Evolutionary conservation across 75 land plant genomes (phyloP), one percentile per base, ranked within the genome.

Genomic region (Cryptomeria japonica): DNA sequence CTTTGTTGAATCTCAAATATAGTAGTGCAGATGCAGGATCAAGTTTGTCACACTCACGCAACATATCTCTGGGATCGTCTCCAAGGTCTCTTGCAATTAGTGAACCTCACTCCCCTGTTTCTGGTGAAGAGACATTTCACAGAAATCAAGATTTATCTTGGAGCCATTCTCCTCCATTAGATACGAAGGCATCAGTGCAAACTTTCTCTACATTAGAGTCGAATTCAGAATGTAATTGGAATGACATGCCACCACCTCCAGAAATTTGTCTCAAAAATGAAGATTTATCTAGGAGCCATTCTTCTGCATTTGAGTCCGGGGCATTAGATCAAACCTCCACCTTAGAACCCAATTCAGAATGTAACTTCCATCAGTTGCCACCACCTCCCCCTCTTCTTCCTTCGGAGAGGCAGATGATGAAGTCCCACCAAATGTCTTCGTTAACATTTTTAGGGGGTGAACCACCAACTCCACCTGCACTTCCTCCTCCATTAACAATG

Each of bases 351-450:
- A 34, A 34, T 75, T 75, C 77, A 34, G 77, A 75, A 44, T 42
- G 49, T 44, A 82, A 44, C 37, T 19, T 25, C 28, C 32, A 82
- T 7, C 31, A 53, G 61, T 25, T 86, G 19, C 94, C 93, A n/a
- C 76, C 84, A 47, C 61, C 86, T 39, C 95, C 95, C 39, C 94
- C 96, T 58, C 91, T 90, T 16, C 96, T 94, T 73, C 94, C 96
- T 42, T 5, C 78, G 31, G 93, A 92, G 64, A 93, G 94, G 95
- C 80, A 89, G 68, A 78, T 61, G 34, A 82, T 55, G n/a, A 93
- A 90, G 80, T 18, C 92, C 19, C 38, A 42, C 25, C 49, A 82
- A n/a, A 46, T 44, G 32, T n/a, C 47, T 46, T 82, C 84, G 1
- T 82, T 82, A 3, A 13, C 47, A 82, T 46, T 82, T 49, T 31